Base-by-base conservation (phyloP, 1,139 yeast species). In the Meyerozyma smithsonii region DNA sequence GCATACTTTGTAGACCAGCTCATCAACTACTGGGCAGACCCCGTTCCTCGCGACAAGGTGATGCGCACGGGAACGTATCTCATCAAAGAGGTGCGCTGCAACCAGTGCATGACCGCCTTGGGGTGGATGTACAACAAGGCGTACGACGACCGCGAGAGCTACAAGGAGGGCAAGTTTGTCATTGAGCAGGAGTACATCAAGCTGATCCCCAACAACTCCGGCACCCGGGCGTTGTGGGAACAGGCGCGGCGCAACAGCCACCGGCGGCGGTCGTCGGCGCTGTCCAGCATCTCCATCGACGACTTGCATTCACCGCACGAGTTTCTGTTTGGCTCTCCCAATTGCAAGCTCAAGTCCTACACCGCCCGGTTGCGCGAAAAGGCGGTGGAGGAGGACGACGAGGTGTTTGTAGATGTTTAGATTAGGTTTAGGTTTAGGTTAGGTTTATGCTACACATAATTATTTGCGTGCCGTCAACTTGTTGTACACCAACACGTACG, bases 401-500 rank as follows among this genome's bases (percentile, higher is more conserved):
- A 52, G 21, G 59, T 59, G 6, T 59, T 57, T 42, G 58, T 60
- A 28, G 64, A 58, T 46, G 55, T 58, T 12, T 59, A 44, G 28
- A 20, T 21, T 19, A 20, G 26, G 5, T 8, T 7, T 30, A 30
- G 7, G 37, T 11, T 28, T 14, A 15, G 28, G 14, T 16, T 17
- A 8, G 15, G 25, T 23, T 23, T 30, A 12, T 35, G 36, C 30
- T 33, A 30, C 25, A 28, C 32, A 8, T 12, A n/a, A 24, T n/a
- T 37, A 20, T 32, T 70, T 76, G 25, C 12, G 25, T 42, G 77
- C 81, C 1, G 87, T 82, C 47, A 84, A 62, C 56, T 86, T 78
- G 35, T 92, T 78, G 64, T 92, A 92, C 23, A 92, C 69, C 60
- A 92, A 72, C 47, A 89, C 90, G 64, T 92, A 92, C 2, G 97